These are phyloP conservation scores for Pleurotus eryngii DNA, from an alignment of 768 basidiomycete genomes.

Conservation along the genomic window DNA sequence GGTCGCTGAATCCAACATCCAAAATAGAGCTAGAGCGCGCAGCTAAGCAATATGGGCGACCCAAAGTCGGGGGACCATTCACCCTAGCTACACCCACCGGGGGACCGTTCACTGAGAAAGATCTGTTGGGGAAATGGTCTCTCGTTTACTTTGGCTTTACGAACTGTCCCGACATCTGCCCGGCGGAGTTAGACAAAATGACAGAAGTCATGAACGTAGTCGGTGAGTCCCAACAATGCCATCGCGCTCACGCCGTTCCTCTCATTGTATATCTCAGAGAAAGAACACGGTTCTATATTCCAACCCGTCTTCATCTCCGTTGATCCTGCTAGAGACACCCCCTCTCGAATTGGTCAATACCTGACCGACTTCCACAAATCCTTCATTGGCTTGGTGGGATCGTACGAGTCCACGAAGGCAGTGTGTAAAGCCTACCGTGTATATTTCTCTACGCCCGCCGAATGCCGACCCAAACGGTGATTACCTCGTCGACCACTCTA, in stretches of 20 bases:
- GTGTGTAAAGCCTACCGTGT: slow-evolving; percentile 95
- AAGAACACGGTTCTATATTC: slow-evolving; percentile 65
- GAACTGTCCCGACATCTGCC: slow-evolving; percentile 99
- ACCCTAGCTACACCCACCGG: slow-evolving; percentile 59
- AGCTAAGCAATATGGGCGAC: slow-evolving; percentile 73
- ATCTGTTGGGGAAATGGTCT: slow-evolving; percentile 89
- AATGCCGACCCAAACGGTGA: slow-evolving; percentile 85
- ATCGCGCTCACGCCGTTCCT: background rate
- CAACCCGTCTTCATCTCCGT: slow-evolving; percentile 94
- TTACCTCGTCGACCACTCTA: slow-evolving; percentile 95
- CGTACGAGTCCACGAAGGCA: slow-evolving; percentile 78
- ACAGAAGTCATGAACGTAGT: slow-evolving; percentile 68
- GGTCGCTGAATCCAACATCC: background rate
- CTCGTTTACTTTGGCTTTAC: slow-evolving; percentile 98
- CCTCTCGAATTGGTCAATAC: slow-evolving; percentile 58
- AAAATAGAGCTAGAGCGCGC: slow-evolving; percentile 68
- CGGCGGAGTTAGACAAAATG: slow-evolving; percentile 96
- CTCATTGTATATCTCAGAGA: slow-evolving; percentile 41
- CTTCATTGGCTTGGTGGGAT: slow-evolving; percentile 83
- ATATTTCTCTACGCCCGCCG: slow-evolving; percentile 96
- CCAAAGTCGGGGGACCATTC: slow-evolving; percentile 92
- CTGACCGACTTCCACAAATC: slow-evolving; percentile 87
- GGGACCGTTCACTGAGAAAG: slow-evolving; percentile 73
- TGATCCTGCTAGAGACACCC: slow-evolving; percentile 88
- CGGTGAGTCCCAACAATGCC: slow-evolving; percentile 43